Base-by-base conservation (phyloP, 768 basidiomycete genomes). In the Boletellus sp. region DNA sequence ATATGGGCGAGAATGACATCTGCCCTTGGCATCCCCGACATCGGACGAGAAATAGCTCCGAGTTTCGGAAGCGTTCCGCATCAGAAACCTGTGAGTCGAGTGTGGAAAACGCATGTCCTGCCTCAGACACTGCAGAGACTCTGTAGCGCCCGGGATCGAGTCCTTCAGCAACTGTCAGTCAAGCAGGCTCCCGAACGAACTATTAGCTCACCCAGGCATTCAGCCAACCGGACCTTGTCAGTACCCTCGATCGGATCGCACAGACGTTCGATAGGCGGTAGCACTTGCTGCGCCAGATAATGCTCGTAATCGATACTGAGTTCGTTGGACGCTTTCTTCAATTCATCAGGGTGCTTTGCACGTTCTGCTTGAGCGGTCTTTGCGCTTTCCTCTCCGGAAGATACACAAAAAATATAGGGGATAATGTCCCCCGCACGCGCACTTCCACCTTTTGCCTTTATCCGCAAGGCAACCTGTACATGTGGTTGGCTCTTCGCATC, bases 191-290 rank as follows among this genome's bases (percentile, higher is more conserved):
- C 19, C 7, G 2, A 36, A 26, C 5, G 7, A 8, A 19, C 34
- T 24, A 54, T 28, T 15, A 19, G 67, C 78, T 45, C 63, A 92
- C 94, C 95, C 6, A 99, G 81, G 65, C 93, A 97, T 72, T 98
- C 95, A 0, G 96, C 96, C 19, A 99, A 72, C 32, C 94, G 80
- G 7, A 94, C 75, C 23, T 90, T 80, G 59, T 98, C 95, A 0
- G 94, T 97, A 7, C 94, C 95, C 58, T 96, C 92, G 39, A 99
- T 98, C 2, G 90, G 87, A 37, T 96, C 96, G 64, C 96, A 99
- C 42, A 99, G 71, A 56, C 96, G 85, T 62, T 96, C 90, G 49
- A 98, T 85, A 0, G 96, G 94, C 4, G 96, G 96, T 3, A 99
- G 72, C 28, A 99, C 81, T 70, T 99, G 96, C 23, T 90, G 81